Evolutionary conservation across 2,329 filamentous ascomycete genomes (phyloP), one percentile per base, ranked within the genome.

Genomic region (Colletotrichum sp.): DNA sequence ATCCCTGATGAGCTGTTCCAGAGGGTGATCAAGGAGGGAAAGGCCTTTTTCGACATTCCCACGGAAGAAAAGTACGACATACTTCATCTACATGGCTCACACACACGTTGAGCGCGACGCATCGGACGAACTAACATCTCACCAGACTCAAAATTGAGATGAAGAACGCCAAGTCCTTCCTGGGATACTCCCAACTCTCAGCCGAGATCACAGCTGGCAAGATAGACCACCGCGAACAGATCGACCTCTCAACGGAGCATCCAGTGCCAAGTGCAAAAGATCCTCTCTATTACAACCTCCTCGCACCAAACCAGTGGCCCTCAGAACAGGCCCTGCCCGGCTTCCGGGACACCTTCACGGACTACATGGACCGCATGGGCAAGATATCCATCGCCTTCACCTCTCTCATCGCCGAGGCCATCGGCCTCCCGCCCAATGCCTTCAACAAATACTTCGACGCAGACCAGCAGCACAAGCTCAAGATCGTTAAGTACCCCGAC

Each of bases 401-500:
- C 1, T 91, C 91, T 13, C 90, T 98, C 34, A 94, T 98, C 79
- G 95, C 95, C 77, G 95, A 98, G 86, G 94, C 95, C n/a, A 93
- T 98, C 77, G 90, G 91, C 12, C 88, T 98, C 7, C 91, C 93
- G 0, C 77, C 88, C 0, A 85, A 89, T 67, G 95, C 95, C 0
- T 98, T 98, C 84, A 87, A 92, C 81, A 92, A 91, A 80, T 98
- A 96, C 88, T 96, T 96, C 85, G 95, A 96, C 82, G 80, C 89
- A 87, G 84, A 90, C 79, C 88, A 91, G 87, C 95, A 97, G 86
- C 95, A 98, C 87, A 98, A 98, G 87, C 89, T 98, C 80, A 98
- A 98, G 87, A 93, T 98, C 76, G 93, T 98, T 76, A 95, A 95
- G 86, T 98, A 97, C 82, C 95, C 95, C 0, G 95, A 97, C 82